Evolutionary conservation across 306 rosid species (phyloP).

Genomic region (Malus sylvestris): DNA sequence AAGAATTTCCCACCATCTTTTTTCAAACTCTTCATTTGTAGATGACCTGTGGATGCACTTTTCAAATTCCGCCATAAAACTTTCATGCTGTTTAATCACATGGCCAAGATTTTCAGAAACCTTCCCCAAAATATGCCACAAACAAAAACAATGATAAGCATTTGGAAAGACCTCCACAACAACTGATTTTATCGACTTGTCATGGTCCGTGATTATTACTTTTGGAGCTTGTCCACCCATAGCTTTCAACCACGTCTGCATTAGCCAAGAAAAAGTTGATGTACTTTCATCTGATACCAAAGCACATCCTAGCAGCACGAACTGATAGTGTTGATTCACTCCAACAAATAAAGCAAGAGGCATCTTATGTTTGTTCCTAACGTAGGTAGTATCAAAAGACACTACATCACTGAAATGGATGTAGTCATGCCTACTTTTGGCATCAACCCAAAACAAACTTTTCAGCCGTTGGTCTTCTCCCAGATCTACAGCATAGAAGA

Average conservation of each 20-base stretch:
- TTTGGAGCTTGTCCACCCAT: constrained; percentile 87
- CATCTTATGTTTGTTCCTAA: constrained; percentile 86
- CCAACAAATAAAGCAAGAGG: constrained; percentile 93
- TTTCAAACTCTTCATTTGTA: constrained; percentile 80
- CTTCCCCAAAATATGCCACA: constrained; percentile 90
- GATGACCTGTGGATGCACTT: constrained; percentile 79
- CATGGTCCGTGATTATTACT: constrained; percentile 77
- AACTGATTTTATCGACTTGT: constrained; percentile 67
- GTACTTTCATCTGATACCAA: constrained; percentile 79
- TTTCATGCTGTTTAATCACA: constrained; percentile 61
- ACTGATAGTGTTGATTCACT: constrained; percentile 94
- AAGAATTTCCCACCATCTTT: constrained; percentile 74
- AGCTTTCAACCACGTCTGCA: constrained; percentile 80
- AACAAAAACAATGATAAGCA: constrained; percentile 53
- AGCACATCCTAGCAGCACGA: constrained; percentile 91
- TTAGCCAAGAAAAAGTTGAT: constrained; percentile 65
- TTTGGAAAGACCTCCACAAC: constrained; percentile 62
- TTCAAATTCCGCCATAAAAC: constrained; percentile 77
- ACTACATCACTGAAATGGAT: constrained; percentile 74
- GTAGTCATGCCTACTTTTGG: constrained; percentile 92
- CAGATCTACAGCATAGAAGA: constrained; percentile 76
- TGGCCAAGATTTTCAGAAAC: constrained; percentile 74
- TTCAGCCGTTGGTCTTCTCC: constrained; percentile 87
- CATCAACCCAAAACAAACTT: constrained; percentile 87
- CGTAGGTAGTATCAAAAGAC: constrained; percentile 75